Evolutionary conservation across 1,284 basidiomycete species (phyloP).

Genomic region (Moesziomyces antarcticus): DNA sequence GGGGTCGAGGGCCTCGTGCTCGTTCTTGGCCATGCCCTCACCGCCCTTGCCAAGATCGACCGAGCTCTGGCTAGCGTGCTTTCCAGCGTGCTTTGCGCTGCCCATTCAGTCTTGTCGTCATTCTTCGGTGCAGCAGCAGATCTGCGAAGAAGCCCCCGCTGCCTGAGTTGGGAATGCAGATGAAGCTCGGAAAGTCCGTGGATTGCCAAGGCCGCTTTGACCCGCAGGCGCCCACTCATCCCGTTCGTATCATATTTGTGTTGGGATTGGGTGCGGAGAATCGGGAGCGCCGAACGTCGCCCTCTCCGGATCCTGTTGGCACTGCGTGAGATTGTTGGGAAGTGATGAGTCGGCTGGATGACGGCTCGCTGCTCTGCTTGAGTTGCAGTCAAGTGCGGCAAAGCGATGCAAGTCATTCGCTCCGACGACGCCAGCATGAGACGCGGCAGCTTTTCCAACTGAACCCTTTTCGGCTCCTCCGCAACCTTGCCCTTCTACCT

Average conservation of each 20-base stretch:
- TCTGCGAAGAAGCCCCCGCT: too few relatives aligned
- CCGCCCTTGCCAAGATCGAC: slow-evolving; percentile 1
- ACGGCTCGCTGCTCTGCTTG: background rate
- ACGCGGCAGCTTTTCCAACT: background rate
- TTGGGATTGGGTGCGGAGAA: background rate
- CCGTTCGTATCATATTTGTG: too few relatives aligned
- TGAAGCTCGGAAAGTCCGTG: background rate
- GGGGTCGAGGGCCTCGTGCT: background rate
- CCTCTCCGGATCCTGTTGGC: too few relatives aligned
- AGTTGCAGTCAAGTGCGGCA: background rate
- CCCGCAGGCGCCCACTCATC: too few relatives aligned
- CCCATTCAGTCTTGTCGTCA: background rate
- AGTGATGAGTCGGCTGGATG: background rate
- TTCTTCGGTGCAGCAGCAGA: background rate
- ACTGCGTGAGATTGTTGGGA: background rate
- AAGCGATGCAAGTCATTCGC: background rate
- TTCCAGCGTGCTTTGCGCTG: background rate
- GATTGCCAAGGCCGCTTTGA: too few relatives aligned
- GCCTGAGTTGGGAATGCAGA: background rate
- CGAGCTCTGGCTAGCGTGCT: slow-evolving; percentile 5
- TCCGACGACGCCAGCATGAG: background rate
- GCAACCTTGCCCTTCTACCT: background rate
- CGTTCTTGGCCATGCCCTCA: slow-evolving; percentile 3
- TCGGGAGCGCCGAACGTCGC: background rate
- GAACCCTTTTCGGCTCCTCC: background rate